Percentiles rank a stretch among this genome's conserved stretches.
Conservation (phyloP, 148 eudicot genomes). For the Cornus suecica region DNA sequence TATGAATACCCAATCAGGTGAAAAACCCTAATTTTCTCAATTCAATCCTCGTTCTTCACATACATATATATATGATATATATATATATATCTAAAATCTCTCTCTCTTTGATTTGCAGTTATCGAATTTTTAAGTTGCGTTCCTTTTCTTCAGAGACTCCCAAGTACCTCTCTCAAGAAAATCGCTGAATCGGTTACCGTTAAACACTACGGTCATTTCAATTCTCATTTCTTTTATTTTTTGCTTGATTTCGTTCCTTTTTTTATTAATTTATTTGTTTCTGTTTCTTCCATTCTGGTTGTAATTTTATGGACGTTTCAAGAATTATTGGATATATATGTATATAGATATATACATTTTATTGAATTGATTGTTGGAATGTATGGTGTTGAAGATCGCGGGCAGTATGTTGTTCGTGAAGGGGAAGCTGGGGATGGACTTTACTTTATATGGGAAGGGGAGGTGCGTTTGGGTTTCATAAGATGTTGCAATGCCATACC, state of each 20-base stretch:
- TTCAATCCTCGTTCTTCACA: not conserved
- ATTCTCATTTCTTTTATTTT: not conserved
- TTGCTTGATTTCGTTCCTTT: not conserved
- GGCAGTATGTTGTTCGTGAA: conserved; percentile 70
- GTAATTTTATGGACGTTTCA: not conserved
- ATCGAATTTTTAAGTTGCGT: conserved; percentile 67
- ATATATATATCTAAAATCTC: too few species aligned
- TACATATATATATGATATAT: not conserved
- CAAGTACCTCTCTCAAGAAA: conserved; percentile 59
- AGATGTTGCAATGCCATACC: not conserved
- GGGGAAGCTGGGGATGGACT: conserved; percentile 70
- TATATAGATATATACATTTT: not conserved
- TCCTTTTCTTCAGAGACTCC: conserved; percentile 79
- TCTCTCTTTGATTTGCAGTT: conserved; percentile 40
- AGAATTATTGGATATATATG: not conserved
- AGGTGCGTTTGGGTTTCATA: conserved; percentile 38
- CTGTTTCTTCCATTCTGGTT: too few species aligned
- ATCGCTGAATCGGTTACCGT: conserved; percentile 52
- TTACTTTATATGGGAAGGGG: conserved; percentile 87
- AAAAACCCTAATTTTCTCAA: not conserved
- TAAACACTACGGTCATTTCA: conserved; percentile 48
- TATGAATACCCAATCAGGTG: conserved; percentile 39
- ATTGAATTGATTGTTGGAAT: not conserved
- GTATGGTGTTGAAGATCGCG: conserved; percentile 38
- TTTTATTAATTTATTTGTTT: not conserved